Evolutionary conservation across 495 filamentous ascomycete species (phyloP).

Genomic region (Hyaloscypha variabilis): DNA sequence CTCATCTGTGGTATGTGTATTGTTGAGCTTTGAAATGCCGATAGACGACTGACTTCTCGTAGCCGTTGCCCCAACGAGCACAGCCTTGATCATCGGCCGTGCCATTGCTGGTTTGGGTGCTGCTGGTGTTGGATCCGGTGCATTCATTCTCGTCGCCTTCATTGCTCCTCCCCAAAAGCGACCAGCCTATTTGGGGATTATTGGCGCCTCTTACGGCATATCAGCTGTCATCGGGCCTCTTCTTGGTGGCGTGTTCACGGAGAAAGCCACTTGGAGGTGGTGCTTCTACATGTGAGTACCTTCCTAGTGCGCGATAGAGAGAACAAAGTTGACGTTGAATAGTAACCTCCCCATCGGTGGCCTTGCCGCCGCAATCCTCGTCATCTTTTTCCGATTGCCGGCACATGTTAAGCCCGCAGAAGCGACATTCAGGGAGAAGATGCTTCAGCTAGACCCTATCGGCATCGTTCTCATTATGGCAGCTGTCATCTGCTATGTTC

Average conservation of each 20-base stretch:
- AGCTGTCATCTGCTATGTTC: conserved; percentile 54
- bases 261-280: conserved; percentile 52
- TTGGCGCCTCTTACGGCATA: conserved; percentile 44
- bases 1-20: conserved; percentile 59
- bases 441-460: conserved; percentile 54
- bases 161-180: conserved; percentile 49
- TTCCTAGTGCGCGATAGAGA: neutral
- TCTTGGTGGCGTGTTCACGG: conserved; percentile 66
- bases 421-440: conserved; percentile 35
- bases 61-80: conserved; percentile 48
- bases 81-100: conserved; percentile 56
- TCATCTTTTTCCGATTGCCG: conserved; percentile 52
- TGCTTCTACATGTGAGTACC: conserved; percentile 58
- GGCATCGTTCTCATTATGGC: conserved; percentile 53
- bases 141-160: conserved; percentile 50
- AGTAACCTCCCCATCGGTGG: conserved; percentile 60
- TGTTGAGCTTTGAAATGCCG: too few relatives aligned
- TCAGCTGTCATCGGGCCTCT: conserved; percentile 52
- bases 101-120: conserved; percentile 54
- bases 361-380: conserved; percentile 55
- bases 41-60: too few relatives aligned
- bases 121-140: conserved; percentile 53
- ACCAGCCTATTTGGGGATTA: conserved; percentile 66
- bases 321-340: conserved; percentile 7
- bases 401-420: conserved; percentile 34